These are phyloP conservation scores for Tausonia pullulans DNA, from an alignment of 1,284 basidiomycete species.

Conservation along the genomic window DNA sequence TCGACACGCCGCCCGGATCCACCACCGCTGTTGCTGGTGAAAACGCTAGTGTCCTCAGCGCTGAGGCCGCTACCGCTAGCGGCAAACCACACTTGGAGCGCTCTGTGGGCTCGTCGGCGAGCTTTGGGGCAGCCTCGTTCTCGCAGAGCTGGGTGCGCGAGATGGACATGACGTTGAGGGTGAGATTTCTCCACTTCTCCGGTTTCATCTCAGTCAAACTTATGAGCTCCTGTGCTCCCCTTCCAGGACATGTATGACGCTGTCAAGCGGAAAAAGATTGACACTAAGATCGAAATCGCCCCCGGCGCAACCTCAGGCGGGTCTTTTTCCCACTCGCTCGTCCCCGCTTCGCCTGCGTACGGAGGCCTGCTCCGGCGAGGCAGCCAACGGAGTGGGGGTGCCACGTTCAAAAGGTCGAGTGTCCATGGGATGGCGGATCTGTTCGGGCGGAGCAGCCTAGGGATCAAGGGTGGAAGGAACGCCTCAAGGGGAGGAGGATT, in stretches of 20 bases:
- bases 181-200: slow-evolving; percentile 25
- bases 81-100: neutral
- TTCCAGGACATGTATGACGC: slow-evolving; percentile 85
- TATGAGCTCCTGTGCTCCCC: neutral
- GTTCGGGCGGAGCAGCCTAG: too few relatives aligned
- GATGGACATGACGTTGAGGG: slow-evolving; percentile 74
- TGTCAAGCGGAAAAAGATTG: slow-evolving; percentile 46
- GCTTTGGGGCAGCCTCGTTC: slow-evolving; percentile 28
- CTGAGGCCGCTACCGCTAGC: too few relatives aligned
- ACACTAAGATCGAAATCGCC: too few relatives aligned
- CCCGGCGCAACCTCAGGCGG: too few relatives aligned
- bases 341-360: too few relatives aligned
- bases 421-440: too few relatives aligned
- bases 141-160: slow-evolving; percentile 58
- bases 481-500: slow-evolving; percentile 48
- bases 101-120: slow-evolving; percentile 3
- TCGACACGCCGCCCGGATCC: neutral
- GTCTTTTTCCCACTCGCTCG: too few relatives aligned
- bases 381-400: too few relatives aligned
- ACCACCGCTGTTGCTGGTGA: too few relatives aligned
- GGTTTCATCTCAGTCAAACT: neutral
- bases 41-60: too few relatives aligned
- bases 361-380: too few relatives aligned
- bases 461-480: slow-evolving; percentile 17
- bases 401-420: too few relatives aligned